phyloP scores from a whole-genome alignment of 371 early-diverging fungal genomes.

The Mucor indicus region DNA sequence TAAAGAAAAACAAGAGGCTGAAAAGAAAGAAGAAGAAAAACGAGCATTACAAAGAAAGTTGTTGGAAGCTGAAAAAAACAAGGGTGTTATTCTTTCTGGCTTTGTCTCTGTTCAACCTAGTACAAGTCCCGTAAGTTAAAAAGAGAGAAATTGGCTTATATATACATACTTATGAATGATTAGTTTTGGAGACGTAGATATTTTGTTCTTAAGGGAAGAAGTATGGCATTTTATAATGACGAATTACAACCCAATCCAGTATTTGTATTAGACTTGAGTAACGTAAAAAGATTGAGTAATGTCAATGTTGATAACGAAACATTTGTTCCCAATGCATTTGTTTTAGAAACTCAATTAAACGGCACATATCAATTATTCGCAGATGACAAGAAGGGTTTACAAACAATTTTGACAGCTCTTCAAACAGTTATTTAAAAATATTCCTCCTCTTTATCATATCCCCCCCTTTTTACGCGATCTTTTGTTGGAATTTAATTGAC shows the following conservation, averaged over 20 bases:
- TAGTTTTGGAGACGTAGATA: conserved; percentile 37
- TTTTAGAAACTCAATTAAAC: conserved; percentile 30
- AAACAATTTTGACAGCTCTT: conserved; percentile 30
- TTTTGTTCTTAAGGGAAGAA: conserved; percentile 23
- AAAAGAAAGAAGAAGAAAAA: conserved; percentile 22
- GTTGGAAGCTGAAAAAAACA: conserved; percentile 33
- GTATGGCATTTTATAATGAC: conserved; percentile 21
- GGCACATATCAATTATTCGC: conserved; percentile 39
- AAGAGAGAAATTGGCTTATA: background rate
- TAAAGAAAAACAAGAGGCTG: conserved; percentile 10
- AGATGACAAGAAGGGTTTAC: conserved; percentile 23
- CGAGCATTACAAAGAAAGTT: conserved; percentile 16
- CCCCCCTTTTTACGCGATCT: background rate
- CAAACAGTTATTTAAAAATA: conserved; percentile 29
- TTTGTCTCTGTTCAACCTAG: conserved; percentile 28
- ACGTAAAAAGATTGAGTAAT: conserved; percentile 25
- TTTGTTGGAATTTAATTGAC: background rate
- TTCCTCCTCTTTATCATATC: background rate
- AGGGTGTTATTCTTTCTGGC: conserved; percentile 25
- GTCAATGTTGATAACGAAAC: conserved; percentile 36
- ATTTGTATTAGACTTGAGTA: conserved; percentile 45
- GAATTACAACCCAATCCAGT: conserved; percentile 28
- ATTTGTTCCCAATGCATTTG: conserved; percentile 44
- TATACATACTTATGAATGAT: background rate
- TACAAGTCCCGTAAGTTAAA: conserved; percentile 25